These are phyloP conservation scores for Fusarium papillatum DNA, from an alignment of 2,329 filamentous ascomycete genomes.

Conservation along the genomic window DNA sequence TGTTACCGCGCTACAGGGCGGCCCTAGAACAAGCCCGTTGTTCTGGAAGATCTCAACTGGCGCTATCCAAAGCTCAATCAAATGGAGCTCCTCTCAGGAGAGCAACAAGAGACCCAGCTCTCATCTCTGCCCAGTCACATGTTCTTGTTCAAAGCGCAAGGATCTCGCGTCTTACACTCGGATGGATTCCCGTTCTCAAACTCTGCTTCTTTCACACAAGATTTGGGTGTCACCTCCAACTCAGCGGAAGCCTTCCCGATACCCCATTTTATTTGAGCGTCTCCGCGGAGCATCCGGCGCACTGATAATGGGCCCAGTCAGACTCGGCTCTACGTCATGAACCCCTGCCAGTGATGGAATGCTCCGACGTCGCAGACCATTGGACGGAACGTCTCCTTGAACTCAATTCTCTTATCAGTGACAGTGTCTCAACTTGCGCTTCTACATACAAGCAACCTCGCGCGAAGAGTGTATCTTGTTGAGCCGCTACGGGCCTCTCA, in stretches of 20 bases:
- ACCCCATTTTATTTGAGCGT: slow-evolving; percentile 24
- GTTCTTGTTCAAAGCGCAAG: background rate
- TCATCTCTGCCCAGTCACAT: background rate
- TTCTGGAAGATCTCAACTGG: slow-evolving; percentile 36
- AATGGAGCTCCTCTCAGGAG: background rate
- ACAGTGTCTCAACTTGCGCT: background rate
- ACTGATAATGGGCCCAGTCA: slow-evolving; percentile 21
- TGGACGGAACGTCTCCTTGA: background rate
- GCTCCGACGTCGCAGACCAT: background rate
- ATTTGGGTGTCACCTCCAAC: background rate
- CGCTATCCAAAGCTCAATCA: slow-evolving; percentile 15
- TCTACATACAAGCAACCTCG: background rate
- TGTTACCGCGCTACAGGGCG: background rate
- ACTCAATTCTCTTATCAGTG: slow-evolving; percentile 1
- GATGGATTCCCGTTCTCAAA: slow-evolving; percentile 5
- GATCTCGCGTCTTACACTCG: slow-evolving; percentile 1
- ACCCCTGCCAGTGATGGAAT: slow-evolving; percentile 25
- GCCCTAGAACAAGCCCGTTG: slow-evolving; percentile 28
- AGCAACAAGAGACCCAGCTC: background rate
- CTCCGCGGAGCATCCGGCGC: slow-evolving; percentile 33
- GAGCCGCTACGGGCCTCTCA: background rate
- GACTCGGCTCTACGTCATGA: slow-evolving; percentile 35
- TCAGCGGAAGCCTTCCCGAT: slow-evolving; percentile 29
- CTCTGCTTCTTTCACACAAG: background rate
- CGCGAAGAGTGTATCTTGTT: background rate